These are phyloP conservation scores for Hypoxylon lienhwacheense DNA, from an alignment of 495 filamentous ascomycete genomes.

Conservation along the genomic window DNA sequence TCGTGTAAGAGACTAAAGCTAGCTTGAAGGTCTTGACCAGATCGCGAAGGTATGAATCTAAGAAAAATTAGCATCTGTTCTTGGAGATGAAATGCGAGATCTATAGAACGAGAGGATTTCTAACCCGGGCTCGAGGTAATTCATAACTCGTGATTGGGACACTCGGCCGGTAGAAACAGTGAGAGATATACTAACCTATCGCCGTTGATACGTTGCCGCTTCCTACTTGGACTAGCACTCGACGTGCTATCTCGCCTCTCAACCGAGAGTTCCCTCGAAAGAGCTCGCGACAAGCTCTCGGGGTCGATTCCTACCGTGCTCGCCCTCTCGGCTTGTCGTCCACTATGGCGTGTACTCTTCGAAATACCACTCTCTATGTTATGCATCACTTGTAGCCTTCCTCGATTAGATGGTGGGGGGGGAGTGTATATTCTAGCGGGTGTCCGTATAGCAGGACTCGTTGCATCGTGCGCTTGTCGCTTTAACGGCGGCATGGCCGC, in stretches of 20 bases:
- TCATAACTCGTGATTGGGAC: background rate
- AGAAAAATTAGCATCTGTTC: constrained; percentile 29
- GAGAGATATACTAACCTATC: constrained; percentile 59
- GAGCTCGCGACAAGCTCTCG: constrained; percentile 40
- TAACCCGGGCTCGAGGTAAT: constrained; percentile 15
- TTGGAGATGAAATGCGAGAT: background rate
- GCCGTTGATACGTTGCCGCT: constrained; percentile 82
- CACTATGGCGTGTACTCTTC: constrained; percentile 38
- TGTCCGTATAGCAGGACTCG: constrained; percentile 37
- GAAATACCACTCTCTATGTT: constrained; percentile 30
- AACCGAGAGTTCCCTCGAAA: constrained; percentile 37
- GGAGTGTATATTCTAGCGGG: constrained; percentile 45
- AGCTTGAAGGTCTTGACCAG: constrained; percentile 89
- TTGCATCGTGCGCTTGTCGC: constrained; percentile 40
- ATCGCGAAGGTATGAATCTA: constrained; percentile 94
- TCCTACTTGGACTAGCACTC: constrained; percentile 77
- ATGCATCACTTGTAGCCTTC: constrained; percentile 40
- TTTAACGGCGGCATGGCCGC: constrained; percentile 40
- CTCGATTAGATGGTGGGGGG: constrained; percentile 43
- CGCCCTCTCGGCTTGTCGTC: constrained; percentile 32
- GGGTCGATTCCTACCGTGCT: constrained; percentile 39
- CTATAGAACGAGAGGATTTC: background rate
- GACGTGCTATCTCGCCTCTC: constrained; percentile 66
- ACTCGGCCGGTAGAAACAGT: background rate
- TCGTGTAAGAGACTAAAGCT: constrained; percentile 89